phyloP scores from a whole-genome alignment of 176 grass and related monocot genomes.

The Avena sativa region DNA sequence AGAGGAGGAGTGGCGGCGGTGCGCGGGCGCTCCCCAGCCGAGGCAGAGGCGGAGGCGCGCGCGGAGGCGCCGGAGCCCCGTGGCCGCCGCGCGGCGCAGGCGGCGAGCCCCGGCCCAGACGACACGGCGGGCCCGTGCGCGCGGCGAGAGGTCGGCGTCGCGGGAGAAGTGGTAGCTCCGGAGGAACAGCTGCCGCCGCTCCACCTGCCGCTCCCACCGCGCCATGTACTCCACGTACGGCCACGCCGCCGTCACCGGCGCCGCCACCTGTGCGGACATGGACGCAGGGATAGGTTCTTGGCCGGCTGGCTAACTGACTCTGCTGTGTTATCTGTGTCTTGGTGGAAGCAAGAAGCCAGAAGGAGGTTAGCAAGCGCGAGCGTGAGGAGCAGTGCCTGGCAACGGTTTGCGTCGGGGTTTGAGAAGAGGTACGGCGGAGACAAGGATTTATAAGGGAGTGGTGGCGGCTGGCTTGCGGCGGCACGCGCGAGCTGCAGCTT shows the following conservation, averaged over 20 bases:
- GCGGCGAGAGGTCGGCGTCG: conserved; percentile 41
- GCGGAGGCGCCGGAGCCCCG: conserved; percentile 45
- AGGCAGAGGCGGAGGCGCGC: conserved; percentile 60
- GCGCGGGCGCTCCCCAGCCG: conserved; percentile 40
- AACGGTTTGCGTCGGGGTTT: background rate
- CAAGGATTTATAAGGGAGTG: conserved; percentile 35
- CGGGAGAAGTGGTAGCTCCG: conserved; percentile 96
- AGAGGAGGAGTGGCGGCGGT: conserved; percentile 28
- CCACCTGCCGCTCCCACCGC: conserved; percentile 73
- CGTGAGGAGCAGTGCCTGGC: background rate
- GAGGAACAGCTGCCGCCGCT: conserved; percentile 88
- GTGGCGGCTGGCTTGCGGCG: background rate
- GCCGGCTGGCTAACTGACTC: background rate
- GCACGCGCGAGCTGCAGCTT: background rate
- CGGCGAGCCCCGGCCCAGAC: conserved; percentile 64
- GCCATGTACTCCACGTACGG: conserved; percentile 83
- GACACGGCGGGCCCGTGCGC: conserved; percentile 63
- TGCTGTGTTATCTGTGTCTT: background rate
- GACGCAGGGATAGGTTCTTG: background rate
- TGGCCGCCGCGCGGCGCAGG: conserved; percentile 51
- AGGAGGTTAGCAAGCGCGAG: background rate
- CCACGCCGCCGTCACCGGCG: conserved; percentile 16
- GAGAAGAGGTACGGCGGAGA: background rate
- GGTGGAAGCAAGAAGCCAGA: background rate
- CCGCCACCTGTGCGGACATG: conserved; percentile 43